Evolutionary conservation across 176 grass and related monocot genomes (phyloP), one percentile per base, ranked within the genome.

Genomic region (Dendrocalamus sinicus): DNA sequence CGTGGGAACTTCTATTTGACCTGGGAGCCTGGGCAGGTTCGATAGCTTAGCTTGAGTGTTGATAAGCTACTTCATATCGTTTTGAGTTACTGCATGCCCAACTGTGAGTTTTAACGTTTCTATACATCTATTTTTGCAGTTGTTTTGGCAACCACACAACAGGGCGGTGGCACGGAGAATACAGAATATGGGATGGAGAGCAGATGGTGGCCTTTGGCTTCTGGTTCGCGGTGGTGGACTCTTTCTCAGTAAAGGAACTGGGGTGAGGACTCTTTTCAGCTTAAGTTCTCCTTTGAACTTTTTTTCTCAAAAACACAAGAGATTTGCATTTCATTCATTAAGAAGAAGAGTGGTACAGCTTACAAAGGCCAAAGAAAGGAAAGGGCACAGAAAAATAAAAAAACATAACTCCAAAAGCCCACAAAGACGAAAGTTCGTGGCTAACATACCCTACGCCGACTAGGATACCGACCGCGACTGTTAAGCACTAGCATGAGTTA

Each of bases 181-280:
- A 89, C 93, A 99, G 85, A 99, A 94, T 59, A 99, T 99, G 93
- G 96, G 96, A 30, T 99, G 96, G 96, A 95, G 96, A 89, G 88
- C 96, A 28, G 96, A 98, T 81, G 96, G 96, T 71, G 93, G 96
- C 8, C 96, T 98, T 78, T 98, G 96, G 96, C 96, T 99, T 81
- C 92, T 99, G 8, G 96, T 95, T 60, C 93, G 96, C 3, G 96
- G 96, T 12, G 96, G 96, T 61, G 93, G 96, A 13, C 96, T 98
- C 81, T 98, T 93, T 85, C 93, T 99, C 62, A 99, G 96, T 74
- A 96, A 94, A 92, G 96, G 96, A 85, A 92, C 88, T 13, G 93
- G 93, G 77, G 96, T 95, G 86, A 73, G 78, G 7, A 9, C 43
- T 73, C 54, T 83, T 72, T 20, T 46, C 10, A 14, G 22, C 53